Evolutionary conservation across 164 flowering plant species (phyloP), one percentile per base, ranked within the genome.

Genomic region (Magnolia sinica): DNA sequence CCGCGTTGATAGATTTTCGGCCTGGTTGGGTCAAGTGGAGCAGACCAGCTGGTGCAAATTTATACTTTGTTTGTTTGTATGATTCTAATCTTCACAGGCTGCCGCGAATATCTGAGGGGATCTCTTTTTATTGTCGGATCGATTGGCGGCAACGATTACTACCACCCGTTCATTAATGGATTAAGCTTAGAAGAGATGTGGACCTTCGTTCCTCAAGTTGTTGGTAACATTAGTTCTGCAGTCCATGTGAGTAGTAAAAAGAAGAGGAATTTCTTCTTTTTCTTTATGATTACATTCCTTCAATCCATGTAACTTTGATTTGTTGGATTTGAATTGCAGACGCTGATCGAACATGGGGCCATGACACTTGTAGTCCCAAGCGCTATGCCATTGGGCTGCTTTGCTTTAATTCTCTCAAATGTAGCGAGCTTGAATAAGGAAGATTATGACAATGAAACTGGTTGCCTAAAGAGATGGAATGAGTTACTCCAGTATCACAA

Each of bases 261-360:
- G 59, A 55, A 55, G 59, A 55, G 11, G 59, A 55, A 6, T 55
- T 55, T 16, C 8, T 55, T 52, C 8, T 52, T 31, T 31, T 52
- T 55, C 10, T 55, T 55, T 55, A 10, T 55, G 8, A 55, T 55
- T 55, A 10, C 59, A 55, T 55, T 55, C 59, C 16, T 1, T 55
- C 14, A 10, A 55, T 55, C 10, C 59, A 16, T 16, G 10, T 29
- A 13, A 31, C 13, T 31, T 64, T 64, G 67, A 7, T 22, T 27
- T 29, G 31, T 31, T 49, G 14, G 58, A 2, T 45, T 27, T 68
- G 9, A 3, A 70, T 31, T n/a, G 16, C 23, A 87, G 91, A 64
- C 27, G 51, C 73, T 90, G 88, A 87, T 90, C 66, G 84, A 84
- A 68, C 86, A 83, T 77, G 93, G 93, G n/a, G 90, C 89, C 19